Conservation (phyloP, 2,329 filamentous ascomycete species). For the Penicillium palitans region DNA sequence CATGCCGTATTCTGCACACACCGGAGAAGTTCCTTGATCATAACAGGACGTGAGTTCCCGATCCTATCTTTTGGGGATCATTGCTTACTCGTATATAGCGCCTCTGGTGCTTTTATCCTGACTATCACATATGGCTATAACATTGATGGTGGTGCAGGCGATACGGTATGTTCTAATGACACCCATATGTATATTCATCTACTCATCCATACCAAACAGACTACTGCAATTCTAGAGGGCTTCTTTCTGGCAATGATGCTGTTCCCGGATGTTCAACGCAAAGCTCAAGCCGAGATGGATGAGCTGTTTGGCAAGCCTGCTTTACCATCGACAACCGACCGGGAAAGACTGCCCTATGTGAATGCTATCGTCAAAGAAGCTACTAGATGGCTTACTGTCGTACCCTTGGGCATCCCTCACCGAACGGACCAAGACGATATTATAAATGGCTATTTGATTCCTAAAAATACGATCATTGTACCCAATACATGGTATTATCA, state of each 20-base stretch:
- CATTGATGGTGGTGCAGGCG: too few species aligned
- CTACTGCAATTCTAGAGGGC: neutral
- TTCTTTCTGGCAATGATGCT: conserved; percentile 24
- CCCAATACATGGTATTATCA: conserved; percentile 2
- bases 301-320: conserved; percentile 10
- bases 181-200: neutral
- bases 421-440: conserved; percentile 7
- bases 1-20: too few species aligned
- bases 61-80: too few species aligned
- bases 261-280: conserved; percentile 17
- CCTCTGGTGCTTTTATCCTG: too few species aligned
- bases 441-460: conserved; percentile 3
- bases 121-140: too few species aligned
- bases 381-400: conserved; percentile 5
- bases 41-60: too few species aligned
- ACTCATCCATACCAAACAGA: neutral
- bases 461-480: neutral
- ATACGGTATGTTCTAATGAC: neutral
- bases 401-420: neutral
- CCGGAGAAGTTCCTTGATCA: too few species aligned
- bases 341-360: conserved; percentile 13
- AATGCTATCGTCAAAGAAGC: conserved; percentile 6
- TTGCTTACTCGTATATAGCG: too few species aligned
- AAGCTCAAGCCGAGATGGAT: conserved; percentile 23
- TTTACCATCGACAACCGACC: conserved; percentile 14